Evolutionary conservation across 176 grass and related monocot genomes (phyloP), one percentile per base, ranked within the genome.

Genomic region (Phyllostachys edulis): DNA sequence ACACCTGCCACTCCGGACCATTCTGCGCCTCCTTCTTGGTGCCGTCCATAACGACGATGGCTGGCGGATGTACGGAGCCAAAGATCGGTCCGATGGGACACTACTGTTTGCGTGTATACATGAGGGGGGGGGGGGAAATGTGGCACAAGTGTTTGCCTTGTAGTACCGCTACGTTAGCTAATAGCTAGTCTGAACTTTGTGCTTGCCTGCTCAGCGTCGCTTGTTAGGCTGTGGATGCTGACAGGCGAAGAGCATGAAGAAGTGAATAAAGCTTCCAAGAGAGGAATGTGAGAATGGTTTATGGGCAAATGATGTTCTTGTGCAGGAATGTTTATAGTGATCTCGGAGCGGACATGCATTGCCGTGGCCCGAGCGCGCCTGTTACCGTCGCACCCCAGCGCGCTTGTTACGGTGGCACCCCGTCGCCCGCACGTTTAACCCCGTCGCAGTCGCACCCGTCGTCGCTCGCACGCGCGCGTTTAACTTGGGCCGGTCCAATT

Each of bases 1-100:
- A 65, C 56, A 90, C 83, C 24, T 57, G 77, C 83, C 88, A 86
- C 34, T 90, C 65, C 44, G 47, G 17, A 34, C 69, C 57, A 38
- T 65, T 56, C 49, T 66, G 59, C 23, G 2, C 67, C 41, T 73
- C 7, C 41, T 73, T 4, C 64, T 70, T 34, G 38, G 0, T 7
- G 51, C 38, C 6, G 29, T 29, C 55, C 60, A 76, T 67, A 34
- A 34, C 32, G 32, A 34, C 32, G 69, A 24, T 65, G 34, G 63
- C 11, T 17, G 27, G 6, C 9, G 37, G 9, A 10, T 8, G 37
- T 9, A 23, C 18, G 4, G 5, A 23, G 2, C 54, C 6, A 7
- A 6, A 1, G 70, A 73, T 50, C 24, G 18, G 52, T 56, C 52
- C 6, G 52, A 26, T 24, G 15, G 18, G 46, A 5, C 70, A 9